phyloP scores from a whole-genome alignment of 352 stramenopile species.

The Phytophthora citricola region DNA sequence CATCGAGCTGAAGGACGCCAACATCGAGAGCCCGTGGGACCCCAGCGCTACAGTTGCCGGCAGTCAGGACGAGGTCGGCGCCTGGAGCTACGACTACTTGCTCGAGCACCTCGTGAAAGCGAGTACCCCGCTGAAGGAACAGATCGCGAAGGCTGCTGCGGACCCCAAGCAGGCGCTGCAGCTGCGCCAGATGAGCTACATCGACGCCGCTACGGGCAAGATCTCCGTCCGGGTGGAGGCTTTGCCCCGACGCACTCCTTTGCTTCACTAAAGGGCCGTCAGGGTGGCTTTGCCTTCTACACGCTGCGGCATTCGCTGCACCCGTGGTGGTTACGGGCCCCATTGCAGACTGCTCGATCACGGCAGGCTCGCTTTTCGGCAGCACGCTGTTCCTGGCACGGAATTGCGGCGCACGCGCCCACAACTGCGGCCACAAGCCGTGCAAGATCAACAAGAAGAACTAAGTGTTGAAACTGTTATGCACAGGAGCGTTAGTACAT shows the following conservation, averaged over 20 bases:
- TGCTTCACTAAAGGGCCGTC: constrained; percentile 63
- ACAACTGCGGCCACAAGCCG: constrained; percentile 36
- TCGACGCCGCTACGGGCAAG: constrained; percentile 52
- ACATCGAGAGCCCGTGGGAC: constrained; percentile 59
- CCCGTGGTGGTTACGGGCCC: constrained; percentile 81
- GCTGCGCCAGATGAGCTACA: constrained; percentile 63
- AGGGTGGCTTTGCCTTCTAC: constrained; percentile 85
- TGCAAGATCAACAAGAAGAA: constrained; percentile 30
- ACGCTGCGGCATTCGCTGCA: constrained; percentile 74
- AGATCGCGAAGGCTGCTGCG: constrained; percentile 36
- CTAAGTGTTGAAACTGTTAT: constrained; percentile 7
- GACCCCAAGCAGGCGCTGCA: constrained; percentile 38
- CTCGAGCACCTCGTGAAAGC: constrained; percentile 58
- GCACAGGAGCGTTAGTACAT: constrained; percentile 25
- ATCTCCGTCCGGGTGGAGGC: constrained; percentile 64
- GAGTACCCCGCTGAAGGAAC: constrained; percentile 46
- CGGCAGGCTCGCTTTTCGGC: constrained; percentile 79
- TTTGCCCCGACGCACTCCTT: constrained; percentile 59
- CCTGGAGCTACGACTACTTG: constrained; percentile 64
- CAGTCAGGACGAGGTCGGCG: constrained; percentile 37
- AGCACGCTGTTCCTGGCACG: constrained; percentile 76
- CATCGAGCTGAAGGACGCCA: constrained; percentile 74
- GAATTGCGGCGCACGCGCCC: constrained; percentile 67
- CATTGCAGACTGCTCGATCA: constrained; percentile 80
- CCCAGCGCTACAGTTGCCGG: constrained; percentile 38